Percentiles rank a stretch among this genome's conserved stretches.
Evolutionary conservation across 2,329 filamentous ascomycete genomes (phyloP).

Genomic region (Colletotrichum sp.): DNA sequence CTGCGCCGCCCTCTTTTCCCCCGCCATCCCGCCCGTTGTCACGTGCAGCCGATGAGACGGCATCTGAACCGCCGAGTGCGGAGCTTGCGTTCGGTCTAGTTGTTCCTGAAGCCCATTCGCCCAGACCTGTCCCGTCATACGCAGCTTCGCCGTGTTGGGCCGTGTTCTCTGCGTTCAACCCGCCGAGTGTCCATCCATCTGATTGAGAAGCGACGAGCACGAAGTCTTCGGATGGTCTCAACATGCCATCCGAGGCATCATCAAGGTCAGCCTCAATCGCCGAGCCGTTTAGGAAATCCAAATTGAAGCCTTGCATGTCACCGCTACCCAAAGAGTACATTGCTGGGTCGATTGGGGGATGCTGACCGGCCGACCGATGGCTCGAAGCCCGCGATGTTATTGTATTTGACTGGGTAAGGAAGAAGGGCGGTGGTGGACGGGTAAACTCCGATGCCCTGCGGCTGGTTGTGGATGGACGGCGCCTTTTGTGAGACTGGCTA

Average conservation of each 20-base stretch:
- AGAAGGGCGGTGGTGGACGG: slow-evolving; percentile 33
- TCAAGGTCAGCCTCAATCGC: slow-evolving; percentile 30
- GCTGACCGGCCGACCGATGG: slow-evolving; percentile 11
- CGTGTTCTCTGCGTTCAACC: slow-evolving; percentile 21
- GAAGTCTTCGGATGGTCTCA: slow-evolving; percentile 23
- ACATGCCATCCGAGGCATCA: slow-evolving; percentile 4
- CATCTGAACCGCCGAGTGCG: background rate
- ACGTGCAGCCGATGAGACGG: background rate
- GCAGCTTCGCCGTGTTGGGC: slow-evolving; percentile 16
- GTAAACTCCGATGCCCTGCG: slow-evolving; percentile 35
- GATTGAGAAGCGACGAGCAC: slow-evolving; percentile 29
- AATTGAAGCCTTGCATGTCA: slow-evolving; percentile 22
- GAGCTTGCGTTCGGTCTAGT: background rate
- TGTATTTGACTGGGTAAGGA: slow-evolving; percentile 19
- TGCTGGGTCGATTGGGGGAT: slow-evolving; percentile 26
- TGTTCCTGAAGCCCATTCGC: slow-evolving; percentile 30
- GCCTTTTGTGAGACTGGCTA: slow-evolving; percentile 32
- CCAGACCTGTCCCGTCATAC: slow-evolving; percentile 26
- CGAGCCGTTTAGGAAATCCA: slow-evolving; percentile 31
- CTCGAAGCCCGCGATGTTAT: slow-evolving; percentile 21
- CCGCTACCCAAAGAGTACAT: slow-evolving; percentile 30
- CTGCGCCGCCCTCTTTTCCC: background rate
- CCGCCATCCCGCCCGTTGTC: background rate
- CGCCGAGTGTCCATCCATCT: slow-evolving; percentile 31
- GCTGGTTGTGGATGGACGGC: slow-evolving; percentile 27